A percentile compares a stretch with the other conserved stretches of the same genome.
Conservation (phyloP, 805 yeast species). For the Nakazawaea wickerhamii region DNA sequence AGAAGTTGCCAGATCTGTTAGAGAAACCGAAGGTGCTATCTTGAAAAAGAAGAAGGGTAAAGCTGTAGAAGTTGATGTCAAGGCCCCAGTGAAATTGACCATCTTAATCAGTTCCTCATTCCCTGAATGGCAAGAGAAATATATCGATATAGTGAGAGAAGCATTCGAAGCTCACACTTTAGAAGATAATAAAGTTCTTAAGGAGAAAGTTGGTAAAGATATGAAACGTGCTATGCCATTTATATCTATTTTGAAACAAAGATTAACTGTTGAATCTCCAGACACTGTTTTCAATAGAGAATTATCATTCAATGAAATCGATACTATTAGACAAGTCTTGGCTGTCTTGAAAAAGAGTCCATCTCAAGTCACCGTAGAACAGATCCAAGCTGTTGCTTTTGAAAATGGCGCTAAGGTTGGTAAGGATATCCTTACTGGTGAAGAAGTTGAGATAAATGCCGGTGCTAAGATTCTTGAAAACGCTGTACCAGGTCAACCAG, state of each 20-base stretch:
- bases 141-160: conserved; percentile 65
- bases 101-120: conserved; percentile 73
- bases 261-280: conserved; percentile 66
- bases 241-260: conserved; percentile 77
- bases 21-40: conserved; percentile 89
- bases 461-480: conserved; percentile 67
- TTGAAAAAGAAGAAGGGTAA: conserved; percentile 84
- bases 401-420: conserved; percentile 62
- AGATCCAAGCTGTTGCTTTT: conserved; percentile 56
- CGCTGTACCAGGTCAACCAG: conserved; percentile 94
- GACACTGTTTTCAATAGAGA: conserved; percentile 85
- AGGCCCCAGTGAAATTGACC: conserved; percentile 67
- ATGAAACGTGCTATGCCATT: conserved; percentile 99
- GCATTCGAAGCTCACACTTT: conserved; percentile 60
- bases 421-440: conserved; percentile 61
- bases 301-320: conserved; percentile 74
- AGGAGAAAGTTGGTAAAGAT: conserved; percentile 71
- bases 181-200: conserved; percentile 59
- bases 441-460: conserved; percentile 58
- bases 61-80: conserved; percentile 65
- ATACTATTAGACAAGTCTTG: conserved; percentile 51
- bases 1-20: conserved; percentile 70
- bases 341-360: conserved; percentile 60
- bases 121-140: conserved; percentile 64
- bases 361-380: conserved; percentile 48